Conservation (phyloP, 176 grass and related monocot species). For the Phragmites australis region DNA sequence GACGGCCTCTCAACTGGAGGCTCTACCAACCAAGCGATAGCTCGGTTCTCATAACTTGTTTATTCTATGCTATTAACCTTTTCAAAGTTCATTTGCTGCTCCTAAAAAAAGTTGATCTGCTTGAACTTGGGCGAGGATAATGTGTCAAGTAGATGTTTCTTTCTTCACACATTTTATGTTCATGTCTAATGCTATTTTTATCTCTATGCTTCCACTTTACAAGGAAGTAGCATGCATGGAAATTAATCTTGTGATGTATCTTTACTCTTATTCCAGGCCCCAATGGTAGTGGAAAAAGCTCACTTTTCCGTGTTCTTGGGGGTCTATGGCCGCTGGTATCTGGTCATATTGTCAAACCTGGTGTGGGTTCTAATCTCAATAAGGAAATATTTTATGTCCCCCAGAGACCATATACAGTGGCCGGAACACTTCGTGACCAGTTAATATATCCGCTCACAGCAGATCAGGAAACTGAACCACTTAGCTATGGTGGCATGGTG, state of each 20-base stretch:
- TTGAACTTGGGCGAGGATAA: not conserved
- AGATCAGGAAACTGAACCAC: slow-evolving; percentile 88
- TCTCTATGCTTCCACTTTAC: not conserved
- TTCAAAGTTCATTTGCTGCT: too few species aligned
- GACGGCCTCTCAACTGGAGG: too few species aligned
- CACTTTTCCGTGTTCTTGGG: slow-evolving; percentile 98
- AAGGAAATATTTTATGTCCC: slow-evolving; percentile 99
- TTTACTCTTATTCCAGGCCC: slow-evolving; percentile 69
- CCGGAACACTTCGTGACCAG: slow-evolving; percentile 93
- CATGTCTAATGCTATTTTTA: not conserved
- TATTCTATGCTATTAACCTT: too few species aligned
- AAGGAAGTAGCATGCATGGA: not conserved
- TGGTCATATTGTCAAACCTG: slow-evolving; percentile 97
- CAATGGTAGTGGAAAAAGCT: slow-evolving; percentile 99
- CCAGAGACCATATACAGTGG: slow-evolving; percentile 94
- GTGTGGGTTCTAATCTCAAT: slow-evolving; percentile 97
- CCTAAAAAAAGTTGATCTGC: not conserved
- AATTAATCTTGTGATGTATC: slow-evolving; percentile 8
- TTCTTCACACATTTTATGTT: not conserved
- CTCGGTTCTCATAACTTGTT: too few species aligned
- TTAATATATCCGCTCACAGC: slow-evolving; percentile 90
- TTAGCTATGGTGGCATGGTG: slow-evolving; percentile 77
- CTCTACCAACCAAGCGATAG: too few species aligned
- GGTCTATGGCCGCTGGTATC: slow-evolving; percentile 92
- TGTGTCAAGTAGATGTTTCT: not conserved